A percentile compares a stretch with the other conserved stretches of the same genome.
Conservation (phyloP, 306 rosid species). For the Echinosophora koreensis region DNA sequence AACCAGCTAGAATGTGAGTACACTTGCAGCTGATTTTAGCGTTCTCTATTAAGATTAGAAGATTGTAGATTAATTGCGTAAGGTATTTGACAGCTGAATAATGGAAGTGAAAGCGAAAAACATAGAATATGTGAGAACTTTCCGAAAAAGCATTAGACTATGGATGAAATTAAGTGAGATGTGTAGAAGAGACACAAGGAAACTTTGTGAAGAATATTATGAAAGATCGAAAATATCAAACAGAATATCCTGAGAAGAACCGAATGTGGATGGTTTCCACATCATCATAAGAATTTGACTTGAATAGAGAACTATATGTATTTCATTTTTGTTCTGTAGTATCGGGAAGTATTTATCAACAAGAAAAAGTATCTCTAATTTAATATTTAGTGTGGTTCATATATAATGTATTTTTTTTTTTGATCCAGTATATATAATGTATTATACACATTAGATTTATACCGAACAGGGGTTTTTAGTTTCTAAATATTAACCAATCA, state of each 20-base stretch:
- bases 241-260: background rate
- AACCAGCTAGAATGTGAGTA: slow-evolving; percentile 15
- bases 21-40: background rate
- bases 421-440: too few species aligned
- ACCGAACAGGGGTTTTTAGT: too few species aligned
- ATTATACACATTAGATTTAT: too few species aligned
- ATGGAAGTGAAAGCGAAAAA: slow-evolving; percentile 22
- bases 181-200: background rate
- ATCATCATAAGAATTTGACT: too few species aligned
- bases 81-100: background rate
- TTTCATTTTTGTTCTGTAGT: too few species aligned
- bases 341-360: too few species aligned
- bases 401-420: too few species aligned
- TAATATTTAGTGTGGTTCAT: too few species aligned
- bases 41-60: background rate
- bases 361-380: too few species aligned
- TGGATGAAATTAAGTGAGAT: slow-evolving; percentile 20
- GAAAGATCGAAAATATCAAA: background rate
- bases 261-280: background rate
- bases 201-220: background rate
- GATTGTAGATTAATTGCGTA: background rate
- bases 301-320: too few species aligned
- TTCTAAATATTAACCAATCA: too few species aligned
- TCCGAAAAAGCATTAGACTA: background rate
- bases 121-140: slow-evolving; percentile 12